Percentiles rank a stretch among this genome's conserved stretches.
Evolutionary conservation across 2,329 filamentous ascomycete species (phyloP).

Genomic region (Colletotrichum tabaci): DNA sequence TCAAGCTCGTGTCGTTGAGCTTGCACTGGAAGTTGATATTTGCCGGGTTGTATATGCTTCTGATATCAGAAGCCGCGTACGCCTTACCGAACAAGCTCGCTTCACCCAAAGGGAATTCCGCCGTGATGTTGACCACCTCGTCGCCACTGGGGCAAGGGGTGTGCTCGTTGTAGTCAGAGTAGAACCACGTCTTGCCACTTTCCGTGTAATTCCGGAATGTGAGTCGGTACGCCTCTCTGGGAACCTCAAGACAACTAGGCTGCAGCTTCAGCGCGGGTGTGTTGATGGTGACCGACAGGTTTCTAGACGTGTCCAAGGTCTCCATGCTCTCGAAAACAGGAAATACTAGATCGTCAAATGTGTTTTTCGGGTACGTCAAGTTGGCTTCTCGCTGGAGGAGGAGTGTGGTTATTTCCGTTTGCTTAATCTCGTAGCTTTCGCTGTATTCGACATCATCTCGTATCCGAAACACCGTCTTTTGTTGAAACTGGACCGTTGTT

Average conservation of each 20-base stretch:
- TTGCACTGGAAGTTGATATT: background rate
- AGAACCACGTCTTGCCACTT: background rate
- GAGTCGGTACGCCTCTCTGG: conserved; percentile 7
- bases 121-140: background rate
- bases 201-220: conserved; percentile 1
- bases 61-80: background rate
- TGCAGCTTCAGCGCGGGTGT: conserved; percentile 8
- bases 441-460: background rate
- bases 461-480: conserved; percentile 16
- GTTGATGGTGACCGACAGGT: conserved; percentile 10
- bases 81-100: background rate
- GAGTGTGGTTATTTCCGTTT: background rate
- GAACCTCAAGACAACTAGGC: background rate
- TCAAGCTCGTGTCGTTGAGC: background rate
- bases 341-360: conserved; percentile 13
- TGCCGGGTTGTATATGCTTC: background rate
- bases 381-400: background rate
- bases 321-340: conserved; percentile 6
- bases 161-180: background rate
- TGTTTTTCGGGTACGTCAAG: conserved; percentile 24
- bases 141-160: conserved; percentile 4
- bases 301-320: background rate
- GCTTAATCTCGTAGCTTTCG: background rate
- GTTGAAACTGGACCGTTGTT: background rate
- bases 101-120: background rate